These are phyloP conservation scores for Hibiscus trionum DNA, from an alignment of 345 rosid species.

Conservation along the genomic window DNA sequence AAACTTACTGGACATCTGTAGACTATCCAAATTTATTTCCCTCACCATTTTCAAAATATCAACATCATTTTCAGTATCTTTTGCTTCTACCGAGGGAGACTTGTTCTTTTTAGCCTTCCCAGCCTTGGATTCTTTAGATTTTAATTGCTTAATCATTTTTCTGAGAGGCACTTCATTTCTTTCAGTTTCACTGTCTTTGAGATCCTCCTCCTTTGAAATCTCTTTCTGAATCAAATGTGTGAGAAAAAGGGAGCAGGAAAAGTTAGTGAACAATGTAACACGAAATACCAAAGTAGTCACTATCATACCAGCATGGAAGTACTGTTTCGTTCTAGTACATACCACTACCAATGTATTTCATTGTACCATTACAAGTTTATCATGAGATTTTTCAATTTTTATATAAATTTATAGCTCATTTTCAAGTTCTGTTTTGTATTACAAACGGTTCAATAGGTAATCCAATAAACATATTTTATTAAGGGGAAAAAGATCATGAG, in stretches of 20 bases:
- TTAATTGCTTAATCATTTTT: slow-evolving; percentile 61
- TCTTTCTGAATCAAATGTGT: slow-evolving; percentile 44
- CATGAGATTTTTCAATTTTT: background rate
- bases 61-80: slow-evolving; percentile 54
- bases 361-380: background rate
- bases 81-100: slow-evolving; percentile 34
- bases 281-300: background rate
- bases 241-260: slow-evolving; percentile 11
- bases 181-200: slow-evolving; percentile 55
- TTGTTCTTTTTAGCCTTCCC: slow-evolving; percentile 45
- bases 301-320: background rate
- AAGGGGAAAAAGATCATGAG: too few relatives aligned
- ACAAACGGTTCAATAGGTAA: too few relatives aligned
- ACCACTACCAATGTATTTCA: background rate
- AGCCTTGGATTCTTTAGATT: slow-evolving; percentile 56
- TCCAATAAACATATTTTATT: too few relatives aligned
- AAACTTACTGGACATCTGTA: slow-evolving; percentile 43
- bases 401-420: background rate
- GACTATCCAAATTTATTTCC: slow-evolving; percentile 74
- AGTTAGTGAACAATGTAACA: slow-evolving; percentile 9
- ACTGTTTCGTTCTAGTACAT: background rate
- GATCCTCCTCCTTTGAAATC: slow-evolving; percentile 33
- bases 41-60: slow-evolving; percentile 90
- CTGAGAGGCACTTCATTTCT: slow-evolving; percentile 75
- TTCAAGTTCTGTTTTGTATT: background rate